A percentile compares a stretch with the other conserved stretches of the same genome.
Conservation (phyloP, 768 basidiomycete genomes). For the Tricholoma furcatifolium region DNA sequence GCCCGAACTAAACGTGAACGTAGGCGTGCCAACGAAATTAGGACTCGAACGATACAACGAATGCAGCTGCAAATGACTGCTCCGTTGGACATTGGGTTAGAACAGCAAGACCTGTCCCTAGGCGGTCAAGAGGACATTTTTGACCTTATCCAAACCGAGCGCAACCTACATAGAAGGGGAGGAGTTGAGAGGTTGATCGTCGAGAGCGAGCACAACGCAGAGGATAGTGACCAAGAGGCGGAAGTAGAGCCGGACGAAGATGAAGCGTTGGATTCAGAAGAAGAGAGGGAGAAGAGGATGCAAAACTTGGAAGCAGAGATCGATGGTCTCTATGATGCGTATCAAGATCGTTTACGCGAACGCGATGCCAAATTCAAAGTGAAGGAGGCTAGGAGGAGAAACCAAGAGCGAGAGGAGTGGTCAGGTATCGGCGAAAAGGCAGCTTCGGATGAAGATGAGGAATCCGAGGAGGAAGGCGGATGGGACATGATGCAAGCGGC, state of each 20-base stretch:
- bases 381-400: conserved; percentile 71
- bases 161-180: conserved; percentile 35
- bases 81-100: conserved; percentile 93
- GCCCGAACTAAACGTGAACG: conserved; percentile 78
- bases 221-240: conserved; percentile 28
- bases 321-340: conserved; percentile 86
- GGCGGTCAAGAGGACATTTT: conserved; percentile 88
- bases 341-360: conserved; percentile 76
- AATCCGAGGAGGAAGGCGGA: conserved; percentile 56
- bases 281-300: conserved; percentile 66
- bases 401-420: conserved; percentile 81
- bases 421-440: conserved; percentile 53
- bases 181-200: conserved; percentile 33
- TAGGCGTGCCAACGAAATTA: conserved; percentile 85
- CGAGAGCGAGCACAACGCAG: conserved; percentile 41
- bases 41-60: conserved; percentile 83
- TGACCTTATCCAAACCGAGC: conserved; percentile 69
- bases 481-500: conserved; percentile 65
- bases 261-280: conserved; percentile 57
- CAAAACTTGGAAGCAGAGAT: conserved; percentile 77
- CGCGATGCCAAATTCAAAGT: conserved; percentile 87
- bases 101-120: conserved; percentile 74
- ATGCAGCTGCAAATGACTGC: conserved; percentile 98
- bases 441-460: conserved; percentile 29
- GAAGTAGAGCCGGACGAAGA: conserved; percentile 30